A percentile compares a stretch with the other conserved stretches of the same genome.
Conservation (phyloP, 2,329 filamentous ascomycete genomes). For the Ophiostoma ulmi region DNA sequence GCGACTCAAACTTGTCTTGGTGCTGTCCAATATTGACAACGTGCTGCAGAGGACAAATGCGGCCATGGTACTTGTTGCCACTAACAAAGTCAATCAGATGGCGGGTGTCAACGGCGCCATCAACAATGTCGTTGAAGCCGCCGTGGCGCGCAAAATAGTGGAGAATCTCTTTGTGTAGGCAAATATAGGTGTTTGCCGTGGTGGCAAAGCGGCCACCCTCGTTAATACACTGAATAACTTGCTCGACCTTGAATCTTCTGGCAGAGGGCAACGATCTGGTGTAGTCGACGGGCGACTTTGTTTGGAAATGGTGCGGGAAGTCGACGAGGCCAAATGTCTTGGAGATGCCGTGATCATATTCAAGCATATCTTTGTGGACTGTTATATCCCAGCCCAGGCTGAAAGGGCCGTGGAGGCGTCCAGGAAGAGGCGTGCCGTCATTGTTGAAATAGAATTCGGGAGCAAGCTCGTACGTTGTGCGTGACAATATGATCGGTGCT, state of each 20-base stretch:
- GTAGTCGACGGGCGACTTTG: not conserved
- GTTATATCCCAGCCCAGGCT: not conserved
- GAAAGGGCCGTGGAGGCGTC: not conserved
- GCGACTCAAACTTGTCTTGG: not conserved
- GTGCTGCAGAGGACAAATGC: not conserved
- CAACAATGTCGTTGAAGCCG: not conserved
- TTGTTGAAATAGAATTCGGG: not conserved
- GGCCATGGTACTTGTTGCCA: not conserved
- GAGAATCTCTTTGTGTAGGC: not conserved
- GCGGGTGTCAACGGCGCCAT: not conserved
- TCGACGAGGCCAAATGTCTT: slow-evolving; percentile 1
- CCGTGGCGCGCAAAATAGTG: not conserved
- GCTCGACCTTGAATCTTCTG: not conserved
- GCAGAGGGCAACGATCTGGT: not conserved
- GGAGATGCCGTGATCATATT: not conserved
- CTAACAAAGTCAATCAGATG: not conserved
- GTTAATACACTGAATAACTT: not conserved
- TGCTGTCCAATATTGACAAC: not conserved
- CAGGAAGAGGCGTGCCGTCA: not conserved
- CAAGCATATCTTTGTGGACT: too few species aligned
- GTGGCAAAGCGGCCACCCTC: not conserved
- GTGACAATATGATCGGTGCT: not conserved
- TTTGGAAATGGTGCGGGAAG: not conserved
- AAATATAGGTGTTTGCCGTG: not conserved
- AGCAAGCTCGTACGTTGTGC: not conserved